Percentiles rank a stretch among this genome's conserved stretches.
phyloP scores from a whole-genome alignment of 2,329 filamentous ascomycete species.

The Geosmithia putterillii region DNA sequence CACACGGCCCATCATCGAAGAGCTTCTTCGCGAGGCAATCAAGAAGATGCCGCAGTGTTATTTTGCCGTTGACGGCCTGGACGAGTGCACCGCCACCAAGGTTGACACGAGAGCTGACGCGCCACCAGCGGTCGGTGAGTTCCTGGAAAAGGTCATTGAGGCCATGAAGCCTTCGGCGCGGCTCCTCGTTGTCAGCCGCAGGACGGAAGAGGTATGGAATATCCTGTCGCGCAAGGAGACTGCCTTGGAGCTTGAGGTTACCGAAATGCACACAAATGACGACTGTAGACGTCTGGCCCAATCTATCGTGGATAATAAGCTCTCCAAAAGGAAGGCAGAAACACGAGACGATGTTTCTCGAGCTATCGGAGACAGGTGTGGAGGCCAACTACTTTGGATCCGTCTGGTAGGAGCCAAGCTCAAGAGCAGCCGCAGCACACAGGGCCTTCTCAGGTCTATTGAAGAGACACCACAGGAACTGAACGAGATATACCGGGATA shows the following conservation, averaged over 20 bases:
- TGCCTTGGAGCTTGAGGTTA: constrained; percentile 9
- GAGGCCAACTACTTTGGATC: constrained; percentile 21
- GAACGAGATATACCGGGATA: constrained; percentile 14
- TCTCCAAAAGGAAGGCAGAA: constrained; percentile 13
- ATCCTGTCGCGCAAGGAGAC: constrained; percentile 2
- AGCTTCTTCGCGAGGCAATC: constrained; percentile 8
- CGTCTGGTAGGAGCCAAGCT: constrained; percentile 14
- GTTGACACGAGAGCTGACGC: not conserved
- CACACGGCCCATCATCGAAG: constrained; percentile 6
- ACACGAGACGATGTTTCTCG: constrained; percentile 9
- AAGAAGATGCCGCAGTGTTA: constrained; percentile 6
- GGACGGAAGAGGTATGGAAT: constrained; percentile 9
- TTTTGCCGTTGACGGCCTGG: constrained; percentile 18
- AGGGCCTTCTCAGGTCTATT: constrained; percentile 16
- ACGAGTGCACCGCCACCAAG: constrained; percentile 14
- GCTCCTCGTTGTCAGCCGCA: constrained; percentile 13
- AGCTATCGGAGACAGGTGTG: constrained; percentile 11
- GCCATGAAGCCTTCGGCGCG: constrained; percentile 6
- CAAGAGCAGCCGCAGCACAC: constrained; percentile 10
- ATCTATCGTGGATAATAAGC: constrained; percentile 13
- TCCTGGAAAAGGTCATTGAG: constrained; percentile 7
- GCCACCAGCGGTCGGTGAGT: constrained; percentile 4
- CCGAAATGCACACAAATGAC: constrained; percentile 9
- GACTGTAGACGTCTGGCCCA: constrained; percentile 11
- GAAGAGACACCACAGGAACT: constrained; percentile 14